phyloP scores from a whole-genome alignment of 2,329 filamentous ascomycete species.

The Drechslerella dactyloides region DNA sequence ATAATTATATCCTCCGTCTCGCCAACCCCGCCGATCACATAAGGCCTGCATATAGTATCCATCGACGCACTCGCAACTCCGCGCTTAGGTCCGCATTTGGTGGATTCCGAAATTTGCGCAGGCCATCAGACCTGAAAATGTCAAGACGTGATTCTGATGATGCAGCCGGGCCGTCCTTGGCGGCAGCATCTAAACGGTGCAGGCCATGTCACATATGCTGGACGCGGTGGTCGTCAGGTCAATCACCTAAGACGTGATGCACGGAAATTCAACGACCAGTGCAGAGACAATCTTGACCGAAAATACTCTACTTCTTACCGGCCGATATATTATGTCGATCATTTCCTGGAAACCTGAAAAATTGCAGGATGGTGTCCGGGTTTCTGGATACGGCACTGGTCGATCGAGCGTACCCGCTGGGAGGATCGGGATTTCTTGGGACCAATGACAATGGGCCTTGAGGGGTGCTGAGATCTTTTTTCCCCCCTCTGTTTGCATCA shows the following conservation, averaged over 20 bases:
- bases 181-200: neutral
- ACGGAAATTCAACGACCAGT: slow-evolving; percentile 28
- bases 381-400: slow-evolving; percentile 51
- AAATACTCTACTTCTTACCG: slow-evolving; percentile 25
- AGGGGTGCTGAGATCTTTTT: slow-evolving; percentile 7
- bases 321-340: slow-evolving; percentile 43
- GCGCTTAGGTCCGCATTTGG: slow-evolving; percentile 21
- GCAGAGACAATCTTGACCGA: slow-evolving; percentile 33
- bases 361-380: slow-evolving; percentile 50
- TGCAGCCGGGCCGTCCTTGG: neutral
- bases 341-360: slow-evolving; percentile 33
- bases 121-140: neutral
- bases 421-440: slow-evolving; percentile 33
- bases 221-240: slow-evolving; percentile 11
- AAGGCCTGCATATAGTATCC: slow-evolving; percentile 18
- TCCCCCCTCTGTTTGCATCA: slow-evolving; percentile 17
- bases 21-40: slow-evolving; percentile 42
- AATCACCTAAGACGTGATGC: slow-evolving; percentile 19
- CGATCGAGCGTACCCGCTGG: slow-evolving; percentile 23
- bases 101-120: slow-evolving; percentile 22
- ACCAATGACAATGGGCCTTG: slow-evolving; percentile 42
- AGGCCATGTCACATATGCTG: neutral
- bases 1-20: slow-evolving; percentile 48
- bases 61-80: slow-evolving; percentile 16
- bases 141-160: neutral